A percentile compares a stretch with the other conserved stretches of the same genome.
Evolutionary conservation across 108 stramenopile genomes (phyloP).

Genomic region (Skeletonema costatum): DNA sequence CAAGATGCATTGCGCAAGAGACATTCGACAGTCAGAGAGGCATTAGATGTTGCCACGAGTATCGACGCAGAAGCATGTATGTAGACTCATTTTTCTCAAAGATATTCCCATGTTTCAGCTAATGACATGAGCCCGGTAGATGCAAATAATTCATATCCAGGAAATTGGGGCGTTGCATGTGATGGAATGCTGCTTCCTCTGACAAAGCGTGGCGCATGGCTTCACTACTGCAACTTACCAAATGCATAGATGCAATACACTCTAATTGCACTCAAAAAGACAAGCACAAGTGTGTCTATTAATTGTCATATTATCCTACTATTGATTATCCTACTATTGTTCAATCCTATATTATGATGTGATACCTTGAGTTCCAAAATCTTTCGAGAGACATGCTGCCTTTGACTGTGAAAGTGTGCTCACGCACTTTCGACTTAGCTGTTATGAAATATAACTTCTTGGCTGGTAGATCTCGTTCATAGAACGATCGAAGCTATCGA

Average conservation of each 20-base stretch:
- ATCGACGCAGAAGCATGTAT: conserved; percentile 44
- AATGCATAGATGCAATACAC: conserved; percentile 27
- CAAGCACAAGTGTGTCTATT: neutral
- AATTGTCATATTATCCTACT: neutral
- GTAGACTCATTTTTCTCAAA: conserved; percentile 71
- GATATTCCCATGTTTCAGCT: conserved; percentile 50
- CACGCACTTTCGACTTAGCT: neutral
- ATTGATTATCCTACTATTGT: neutral
- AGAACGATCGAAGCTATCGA: neutral
- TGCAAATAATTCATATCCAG: neutral
- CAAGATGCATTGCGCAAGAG: conserved; percentile 48
- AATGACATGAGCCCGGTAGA: conserved; percentile 7
- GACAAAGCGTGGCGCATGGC: conserved; percentile 11
- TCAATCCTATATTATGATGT: neutral
- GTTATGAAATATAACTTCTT: neutral
- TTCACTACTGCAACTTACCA: conserved; percentile 18
- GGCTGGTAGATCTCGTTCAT: neutral
- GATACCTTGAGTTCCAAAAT: neutral
- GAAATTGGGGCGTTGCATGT: conserved; percentile 35
- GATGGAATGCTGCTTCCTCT: conserved; percentile 54
- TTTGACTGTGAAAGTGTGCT: neutral
- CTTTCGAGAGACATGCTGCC: neutral
- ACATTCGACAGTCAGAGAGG: conserved; percentile 59
- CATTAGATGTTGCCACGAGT: conserved; percentile 45
- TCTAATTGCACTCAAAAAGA: too few species aligned